Evolutionary conservation across 176 grass and related monocot genomes (phyloP).

Genomic region (Rhynchospora breviuscula): DNA sequence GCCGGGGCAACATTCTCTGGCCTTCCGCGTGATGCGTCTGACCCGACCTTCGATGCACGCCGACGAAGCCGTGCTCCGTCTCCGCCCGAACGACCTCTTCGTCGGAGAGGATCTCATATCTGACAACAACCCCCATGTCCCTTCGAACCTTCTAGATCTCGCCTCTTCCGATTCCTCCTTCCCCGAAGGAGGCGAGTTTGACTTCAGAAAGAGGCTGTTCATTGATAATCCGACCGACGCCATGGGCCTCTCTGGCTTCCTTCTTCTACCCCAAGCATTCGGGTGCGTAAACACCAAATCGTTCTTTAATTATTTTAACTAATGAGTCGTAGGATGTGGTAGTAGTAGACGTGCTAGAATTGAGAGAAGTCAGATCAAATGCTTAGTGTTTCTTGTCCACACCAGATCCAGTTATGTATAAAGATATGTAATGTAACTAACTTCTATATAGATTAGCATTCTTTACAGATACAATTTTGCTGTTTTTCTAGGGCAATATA

Average conservation of each 20-base stretch:
- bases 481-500: constrained; percentile 74
- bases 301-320: background rate
- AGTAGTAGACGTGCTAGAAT: background rate
- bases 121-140: constrained; percentile 30
- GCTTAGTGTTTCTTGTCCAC: background rate
- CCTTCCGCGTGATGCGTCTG: constrained; percentile 93
- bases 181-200: constrained; percentile 60
- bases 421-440: background rate
- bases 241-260: constrained; percentile 75
- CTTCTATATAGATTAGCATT: background rate
- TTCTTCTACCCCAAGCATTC: constrained; percentile 83
- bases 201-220: constrained; percentile 78
- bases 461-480: constrained; percentile 8
- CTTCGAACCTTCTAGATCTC: constrained; percentile 27
- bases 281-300: constrained; percentile 37
- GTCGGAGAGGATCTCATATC: constrained; percentile 74
- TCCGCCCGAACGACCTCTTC: constrained; percentile 79
- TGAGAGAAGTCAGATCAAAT: background rate
- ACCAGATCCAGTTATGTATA: background rate
- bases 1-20: constrained; percentile 61
- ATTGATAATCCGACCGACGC: constrained; percentile 70
- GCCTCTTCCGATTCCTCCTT: constrained; percentile 16
- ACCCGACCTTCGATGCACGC: constrained; percentile 80
- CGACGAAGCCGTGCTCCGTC: constrained; percentile 67
- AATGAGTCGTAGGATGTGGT: background rate